Conservation (phyloP, 305 asterid genomes). For the Ajuga reptans region DNA sequence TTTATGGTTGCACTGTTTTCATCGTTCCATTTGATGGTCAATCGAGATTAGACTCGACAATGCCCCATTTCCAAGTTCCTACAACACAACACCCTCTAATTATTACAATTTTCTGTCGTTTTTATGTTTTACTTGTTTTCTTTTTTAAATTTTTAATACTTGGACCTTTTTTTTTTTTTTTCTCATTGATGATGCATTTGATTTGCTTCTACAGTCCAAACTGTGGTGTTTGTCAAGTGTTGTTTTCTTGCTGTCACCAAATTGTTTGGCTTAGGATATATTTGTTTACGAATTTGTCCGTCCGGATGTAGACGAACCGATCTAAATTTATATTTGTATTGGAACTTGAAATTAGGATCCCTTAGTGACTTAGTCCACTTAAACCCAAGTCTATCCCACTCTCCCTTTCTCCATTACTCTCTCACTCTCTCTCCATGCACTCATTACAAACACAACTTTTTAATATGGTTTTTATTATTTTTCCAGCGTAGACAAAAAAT, state of each 20-base stretch:
- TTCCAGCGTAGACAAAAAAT: too few species aligned
- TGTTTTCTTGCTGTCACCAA: neutral
- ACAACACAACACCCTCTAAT: neutral
- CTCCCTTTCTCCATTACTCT: too few species aligned
- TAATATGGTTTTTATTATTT: too few species aligned
- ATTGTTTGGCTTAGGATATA: neutral
- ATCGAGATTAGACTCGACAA: constrained; percentile 33
- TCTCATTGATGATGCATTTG: neutral
- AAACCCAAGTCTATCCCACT: too few species aligned
- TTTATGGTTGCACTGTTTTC: neutral
- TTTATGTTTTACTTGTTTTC: neutral
- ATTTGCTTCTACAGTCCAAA: neutral
- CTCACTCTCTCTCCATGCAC: too few species aligned
- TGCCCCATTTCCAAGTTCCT: neutral
- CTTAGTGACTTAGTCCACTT: too few species aligned
- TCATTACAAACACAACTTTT: too few species aligned
- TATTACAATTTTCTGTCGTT: constrained; percentile 6
- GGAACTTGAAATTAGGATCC: too few species aligned
- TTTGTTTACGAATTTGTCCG: too few species aligned
- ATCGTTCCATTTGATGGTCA: constrained; percentile 20
- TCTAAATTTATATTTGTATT: too few species aligned
- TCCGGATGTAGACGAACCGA: too few species aligned
- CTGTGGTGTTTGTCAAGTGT: neutral
- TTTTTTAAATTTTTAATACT: neutral
- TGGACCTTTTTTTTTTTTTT: neutral